Percentiles rank a stretch among this genome's conserved stretches.
Conservation (phyloP, 2,329 filamentous ascomycete species). For the Purpureocillium lavendulum region DNA sequence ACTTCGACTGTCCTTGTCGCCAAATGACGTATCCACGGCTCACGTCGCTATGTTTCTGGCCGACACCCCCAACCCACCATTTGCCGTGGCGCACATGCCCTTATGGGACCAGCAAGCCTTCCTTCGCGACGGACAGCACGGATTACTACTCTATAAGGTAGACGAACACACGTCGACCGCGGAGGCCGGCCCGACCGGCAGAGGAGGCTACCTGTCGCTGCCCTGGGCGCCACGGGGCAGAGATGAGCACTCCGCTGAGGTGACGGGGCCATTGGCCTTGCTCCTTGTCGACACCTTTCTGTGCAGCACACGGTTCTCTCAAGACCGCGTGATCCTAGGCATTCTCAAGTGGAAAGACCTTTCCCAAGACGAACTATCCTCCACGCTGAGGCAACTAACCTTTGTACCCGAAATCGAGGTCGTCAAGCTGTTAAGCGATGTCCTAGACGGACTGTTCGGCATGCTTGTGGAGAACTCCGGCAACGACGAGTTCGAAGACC, state of each 20-base stretch:
- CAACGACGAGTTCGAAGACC: slow-evolving; percentile 84
- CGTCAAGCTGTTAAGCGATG: slow-evolving; percentile 83
- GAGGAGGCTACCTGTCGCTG: slow-evolving; percentile 77
- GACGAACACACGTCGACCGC: slow-evolving; percentile 78
- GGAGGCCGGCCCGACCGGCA: slow-evolving; percentile 54
- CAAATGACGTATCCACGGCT: slow-evolving; percentile 70
- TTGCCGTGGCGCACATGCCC: slow-evolving; percentile 87
- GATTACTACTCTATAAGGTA: slow-evolving; percentile 76
- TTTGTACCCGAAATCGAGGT: slow-evolving; percentile 98
- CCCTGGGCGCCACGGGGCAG: slow-evolving; percentile 68
- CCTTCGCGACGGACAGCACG: slow-evolving; percentile 74
- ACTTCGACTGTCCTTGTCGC: slow-evolving; percentile 68
- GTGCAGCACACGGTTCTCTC: slow-evolving; percentile 90
- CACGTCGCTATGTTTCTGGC: slow-evolving; percentile 88
- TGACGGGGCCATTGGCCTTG: slow-evolving; percentile 73
- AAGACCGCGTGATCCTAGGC: slow-evolving; percentile 78
- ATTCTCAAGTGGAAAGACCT: slow-evolving; percentile 81
- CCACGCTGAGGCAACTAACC: slow-evolving; percentile 71
- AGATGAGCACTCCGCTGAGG: slow-evolving; percentile 61
- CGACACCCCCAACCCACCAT: slow-evolving; percentile 78
- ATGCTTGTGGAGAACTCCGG: slow-evolving; percentile 87
- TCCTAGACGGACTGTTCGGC: slow-evolving; percentile 85
- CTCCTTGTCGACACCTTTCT: slow-evolving; percentile 76
- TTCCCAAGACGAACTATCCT: slow-evolving; percentile 60
- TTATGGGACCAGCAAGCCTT: slow-evolving; percentile 92